Evolutionary conservation across 2,329 filamentous ascomycete genomes (phyloP).

Genomic region (Colletotrichum ledebouriae): DNA sequence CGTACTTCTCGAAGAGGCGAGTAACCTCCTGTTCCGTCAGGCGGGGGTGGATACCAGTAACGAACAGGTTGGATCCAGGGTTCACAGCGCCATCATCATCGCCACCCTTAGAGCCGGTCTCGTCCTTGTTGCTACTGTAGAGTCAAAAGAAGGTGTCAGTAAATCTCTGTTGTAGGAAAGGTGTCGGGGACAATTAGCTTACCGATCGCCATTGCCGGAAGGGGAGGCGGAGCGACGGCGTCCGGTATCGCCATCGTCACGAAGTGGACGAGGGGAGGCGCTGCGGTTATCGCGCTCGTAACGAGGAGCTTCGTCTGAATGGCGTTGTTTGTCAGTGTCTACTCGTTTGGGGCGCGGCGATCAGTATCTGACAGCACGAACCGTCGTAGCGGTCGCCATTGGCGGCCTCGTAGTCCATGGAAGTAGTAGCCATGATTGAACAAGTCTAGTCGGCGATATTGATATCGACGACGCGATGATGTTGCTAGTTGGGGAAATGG

Average conservation of each 20-base stretch:
- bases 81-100: slow-evolving; percentile 88
- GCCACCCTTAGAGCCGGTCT: slow-evolving; percentile 62
- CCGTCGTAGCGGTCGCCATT: slow-evolving; percentile 77
- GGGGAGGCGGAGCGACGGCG: slow-evolving; percentile 75
- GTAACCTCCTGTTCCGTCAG: slow-evolving; percentile 91
- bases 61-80: slow-evolving; percentile 97
- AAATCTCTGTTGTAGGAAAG: background rate
- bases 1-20: slow-evolving; percentile 98
- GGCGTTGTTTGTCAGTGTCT: slow-evolving; percentile 21
- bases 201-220: slow-evolving; percentile 66
- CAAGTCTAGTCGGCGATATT: background rate
- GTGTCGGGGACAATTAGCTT: slow-evolving; percentile 43
- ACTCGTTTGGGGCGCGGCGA: slow-evolving; percentile 27
- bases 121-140: slow-evolving; percentile 64
- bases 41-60: slow-evolving; percentile 96
- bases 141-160: slow-evolving; percentile 32
- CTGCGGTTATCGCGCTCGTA: slow-evolving; percentile 77
- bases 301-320: slow-evolving; percentile 72
- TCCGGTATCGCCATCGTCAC: slow-evolving; percentile 71
- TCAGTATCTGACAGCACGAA: slow-evolving; percentile 52
- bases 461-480: slow-evolving; percentile 11
- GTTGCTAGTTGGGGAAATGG: slow-evolving; percentile 1
- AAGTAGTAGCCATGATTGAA: slow-evolving; percentile 70
- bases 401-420: slow-evolving; percentile 79
- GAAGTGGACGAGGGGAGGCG: slow-evolving; percentile 72